Conservation (phyloP, 2,329 filamentous ascomycete genomes). For the Botrytis medusae region DNA sequence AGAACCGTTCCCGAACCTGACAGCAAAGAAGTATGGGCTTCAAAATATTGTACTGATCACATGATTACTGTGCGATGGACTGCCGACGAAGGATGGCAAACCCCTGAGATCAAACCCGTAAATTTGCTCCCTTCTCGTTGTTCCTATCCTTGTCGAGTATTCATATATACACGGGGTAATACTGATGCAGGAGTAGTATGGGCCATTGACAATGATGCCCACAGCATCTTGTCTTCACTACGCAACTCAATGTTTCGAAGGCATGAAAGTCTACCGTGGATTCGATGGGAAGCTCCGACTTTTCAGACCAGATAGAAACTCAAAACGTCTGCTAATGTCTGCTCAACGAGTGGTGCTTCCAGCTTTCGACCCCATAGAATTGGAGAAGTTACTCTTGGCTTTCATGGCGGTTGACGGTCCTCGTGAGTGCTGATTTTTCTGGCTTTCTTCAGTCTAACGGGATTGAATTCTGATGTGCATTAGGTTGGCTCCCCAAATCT, state of each 20-base stretch:
- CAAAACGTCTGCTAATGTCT: slow-evolving; percentile 51
- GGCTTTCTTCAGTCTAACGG: background rate
- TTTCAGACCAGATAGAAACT: slow-evolving; percentile 47
- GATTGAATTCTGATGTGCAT: background rate
- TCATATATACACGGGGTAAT: too few relatives aligned
- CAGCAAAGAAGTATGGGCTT: slow-evolving; percentile 23
- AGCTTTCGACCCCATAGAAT: slow-evolving; percentile 66
- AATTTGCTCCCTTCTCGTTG: slow-evolving; percentile 43
- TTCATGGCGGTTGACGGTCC: slow-evolving; percentile 72
- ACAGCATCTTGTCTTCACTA: slow-evolving; percentile 26
- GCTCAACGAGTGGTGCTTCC: slow-evolving; percentile 70
- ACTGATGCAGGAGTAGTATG: background rate
- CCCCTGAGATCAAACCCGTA: slow-evolving; percentile 72
- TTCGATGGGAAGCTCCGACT: slow-evolving; percentile 36
- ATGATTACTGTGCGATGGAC: slow-evolving; percentile 73
- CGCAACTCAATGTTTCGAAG: slow-evolving; percentile 28
- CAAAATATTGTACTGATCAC: slow-evolving; percentile 67
- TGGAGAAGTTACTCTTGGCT: slow-evolving; percentile 70
- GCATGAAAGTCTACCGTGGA: slow-evolving; percentile 75
- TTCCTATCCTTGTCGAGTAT: background rate
- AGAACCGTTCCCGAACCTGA: slow-evolving; percentile 47
- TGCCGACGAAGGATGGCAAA: slow-evolving; percentile 63
- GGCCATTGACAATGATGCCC: slow-evolving; percentile 22
- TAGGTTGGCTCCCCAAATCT: slow-evolving; percentile 73
- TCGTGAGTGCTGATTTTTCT: slow-evolving; percentile 28